Base-by-base conservation (phyloP, 768 basidiomycete species). In the Rhodotorula paludigena region DNA sequence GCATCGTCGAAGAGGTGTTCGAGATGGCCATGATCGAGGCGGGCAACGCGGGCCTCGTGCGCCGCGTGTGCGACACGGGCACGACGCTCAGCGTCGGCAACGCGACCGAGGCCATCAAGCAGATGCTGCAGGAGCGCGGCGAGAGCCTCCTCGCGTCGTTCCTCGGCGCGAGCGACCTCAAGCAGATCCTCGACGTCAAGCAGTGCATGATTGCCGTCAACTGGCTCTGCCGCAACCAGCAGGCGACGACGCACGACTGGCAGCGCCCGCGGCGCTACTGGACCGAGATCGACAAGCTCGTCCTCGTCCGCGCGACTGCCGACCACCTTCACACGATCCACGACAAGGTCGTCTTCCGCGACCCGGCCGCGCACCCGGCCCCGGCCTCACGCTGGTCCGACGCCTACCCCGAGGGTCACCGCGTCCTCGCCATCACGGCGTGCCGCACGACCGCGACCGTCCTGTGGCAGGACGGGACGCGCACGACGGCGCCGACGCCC, bases 401-500 rank as follows among this genome's bases (percentile, higher is more conserved):
- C 14, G 59, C 56, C 23, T 68, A 55, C 58, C 57, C 57, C 4
- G 35, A 41, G 2, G 58, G 66, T 2, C 59, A 64, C 60, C 81
- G 82, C 51, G 83, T 84, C 4, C 82, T 86, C 65, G 80, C 84
- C 35, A 87, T 94, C 28, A 83, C 81, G 49, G 85, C 89, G 79
- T 89, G 88, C 6, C 80, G 82, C 61, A 88, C 90, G n/a, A 80
- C 78, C 15, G 80, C 89, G 33, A 82, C 84, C 35, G 81, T 97
- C 39, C 77, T 93, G 18, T 97, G 93, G 93, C 92, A 96, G 80
- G 86, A 90, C 76, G 92, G 91, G 32, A 58, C 68, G 16, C 49
- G 49, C 25, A 82, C 81, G 28, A 80, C 77, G 56, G 38, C 20
- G 16, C 56, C 66, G 10, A 44, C 63, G 1, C 38, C 54, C 15